A percentile compares a stretch with the other conserved stretches of the same genome.
Conservation (phyloP, 768 basidiomycete genomes). For the Chalciporus pseudorubinellus region DNA sequence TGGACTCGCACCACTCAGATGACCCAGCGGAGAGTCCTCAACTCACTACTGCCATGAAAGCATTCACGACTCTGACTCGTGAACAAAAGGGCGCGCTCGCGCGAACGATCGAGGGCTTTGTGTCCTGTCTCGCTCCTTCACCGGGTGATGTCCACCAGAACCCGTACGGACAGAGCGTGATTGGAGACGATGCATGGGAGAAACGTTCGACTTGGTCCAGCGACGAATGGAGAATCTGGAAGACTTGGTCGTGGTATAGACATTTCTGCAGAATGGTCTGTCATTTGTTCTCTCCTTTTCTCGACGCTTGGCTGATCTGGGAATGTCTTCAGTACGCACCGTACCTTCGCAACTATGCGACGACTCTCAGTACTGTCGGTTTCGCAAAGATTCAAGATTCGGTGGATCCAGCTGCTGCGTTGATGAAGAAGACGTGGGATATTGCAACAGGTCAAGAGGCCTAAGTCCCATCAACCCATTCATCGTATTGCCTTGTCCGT, state of each 20-base stretch:
- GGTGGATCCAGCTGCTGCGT: conserved; percentile 51
- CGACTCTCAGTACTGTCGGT: conserved; percentile 67
- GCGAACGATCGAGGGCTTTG: conserved; percentile 73
- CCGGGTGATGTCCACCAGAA: conserved; percentile 45
- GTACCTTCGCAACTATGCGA: conserved; percentile 71
- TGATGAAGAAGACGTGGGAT: conserved; percentile 70
- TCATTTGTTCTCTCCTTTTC: conserved; percentile 8
- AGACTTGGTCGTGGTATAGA: conserved; percentile 89
- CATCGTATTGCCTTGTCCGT: not conserved
- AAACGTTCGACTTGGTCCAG: conserved; percentile 66
- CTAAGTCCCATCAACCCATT: conserved; percentile 11
- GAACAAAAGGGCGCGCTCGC: conserved; percentile 77
- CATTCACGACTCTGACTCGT: conserved; percentile 65
- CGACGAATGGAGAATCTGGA: conserved; percentile 81
- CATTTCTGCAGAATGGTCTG: conserved; percentile 83
- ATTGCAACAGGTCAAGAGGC: conserved; percentile 61
- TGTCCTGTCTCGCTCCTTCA: conserved; percentile 54
- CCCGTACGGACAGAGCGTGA: conserved; percentile 50
- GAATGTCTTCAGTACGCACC: conserved; percentile 61
- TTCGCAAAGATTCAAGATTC: conserved; percentile 61
- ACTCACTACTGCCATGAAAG: conserved; percentile 69
- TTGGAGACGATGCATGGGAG: conserved; percentile 68
- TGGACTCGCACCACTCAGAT: conserved; percentile 27
- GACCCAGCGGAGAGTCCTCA: conserved; percentile 63
- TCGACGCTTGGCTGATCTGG: not conserved